Evolutionary conservation across 805 yeast genomes (phyloP).

Genomic region (Wickerhamiella bombiphila): DNA sequence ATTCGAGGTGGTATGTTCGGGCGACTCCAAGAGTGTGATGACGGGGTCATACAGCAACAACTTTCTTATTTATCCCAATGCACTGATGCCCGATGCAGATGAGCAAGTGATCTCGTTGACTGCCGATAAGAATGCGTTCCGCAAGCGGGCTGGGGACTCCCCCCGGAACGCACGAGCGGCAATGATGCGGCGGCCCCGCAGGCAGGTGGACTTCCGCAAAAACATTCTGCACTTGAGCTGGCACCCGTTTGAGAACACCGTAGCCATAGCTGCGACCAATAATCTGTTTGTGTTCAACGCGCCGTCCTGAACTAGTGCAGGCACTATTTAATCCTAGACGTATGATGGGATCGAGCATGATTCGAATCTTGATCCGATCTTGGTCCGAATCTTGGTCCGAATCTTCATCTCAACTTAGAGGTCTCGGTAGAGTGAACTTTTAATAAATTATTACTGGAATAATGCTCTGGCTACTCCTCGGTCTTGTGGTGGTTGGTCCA

Average conservation of each 20-base stretch:
- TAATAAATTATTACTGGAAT: neutral
- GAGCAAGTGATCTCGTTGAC: conserved; percentile 66
- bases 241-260: conserved; percentile 95
- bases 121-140: conserved; percentile 96
- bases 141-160: conserved; percentile 41
- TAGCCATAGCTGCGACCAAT: conserved; percentile 97
- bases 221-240: conserved; percentile 90
- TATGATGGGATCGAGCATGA: too few relatives aligned
- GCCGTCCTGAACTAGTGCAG: conserved; percentile 4
- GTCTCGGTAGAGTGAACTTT: neutral
- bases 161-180: conserved; percentile 20
- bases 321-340: neutral
- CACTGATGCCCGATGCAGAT: conserved; percentile 26
- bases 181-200: conserved; percentile 48
- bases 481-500: conserved; percentile 66
- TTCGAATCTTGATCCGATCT: too few relatives aligned
- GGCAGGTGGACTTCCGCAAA: conserved; percentile 83
- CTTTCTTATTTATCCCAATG: conserved; percentile 92
- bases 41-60: conserved; percentile 96
- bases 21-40: conserved; percentile 83
- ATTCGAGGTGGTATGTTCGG: conserved; percentile 90
- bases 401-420: neutral
- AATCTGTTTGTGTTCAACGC: conserved; percentile 35
- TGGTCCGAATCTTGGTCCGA: too few relatives aligned
- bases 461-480: conserved; percentile 5